A percentile compares a stretch with the other conserved stretches of the same genome.
Evolutionary conservation across 1,284 basidiomycete species (phyloP).

Genomic region (Cryptococcus amylolentus): DNA sequence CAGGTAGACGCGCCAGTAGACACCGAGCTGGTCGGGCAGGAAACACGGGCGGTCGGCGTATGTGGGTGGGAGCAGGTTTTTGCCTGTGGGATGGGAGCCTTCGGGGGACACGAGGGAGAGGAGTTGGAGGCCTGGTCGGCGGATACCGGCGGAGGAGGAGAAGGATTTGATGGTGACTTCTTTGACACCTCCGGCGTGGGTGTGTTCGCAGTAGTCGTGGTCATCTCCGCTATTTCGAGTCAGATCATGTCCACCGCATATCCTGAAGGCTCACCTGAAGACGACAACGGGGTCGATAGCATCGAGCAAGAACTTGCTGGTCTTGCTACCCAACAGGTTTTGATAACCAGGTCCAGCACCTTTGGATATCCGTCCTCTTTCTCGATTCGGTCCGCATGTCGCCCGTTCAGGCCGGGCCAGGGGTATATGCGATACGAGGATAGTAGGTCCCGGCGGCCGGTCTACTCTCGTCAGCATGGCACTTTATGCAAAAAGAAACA

Average conservation of each 20-base stretch:
- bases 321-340: constrained; percentile 69
- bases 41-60: constrained; percentile 60
- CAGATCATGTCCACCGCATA: background rate
- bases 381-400: constrained; percentile 69
- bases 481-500: background rate
- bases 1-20: constrained; percentile 61
- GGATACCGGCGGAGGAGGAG: constrained; percentile 73
- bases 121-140: constrained; percentile 76
- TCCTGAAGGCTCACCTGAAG: constrained; percentile 60
- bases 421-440: constrained; percentile 79
- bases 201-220: constrained; percentile 79
- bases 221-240: constrained; percentile 67
- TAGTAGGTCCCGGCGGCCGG: constrained; percentile 53
- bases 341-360: constrained; percentile 77
- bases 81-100: constrained; percentile 2
- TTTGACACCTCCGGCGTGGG: constrained; percentile 56
- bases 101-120: constrained; percentile 63
- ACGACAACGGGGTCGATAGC: constrained; percentile 63
- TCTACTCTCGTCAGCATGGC: constrained; percentile 18
- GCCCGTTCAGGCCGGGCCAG: constrained; percentile 67
- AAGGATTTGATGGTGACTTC: constrained; percentile 81
- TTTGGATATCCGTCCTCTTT: constrained; percentile 65
- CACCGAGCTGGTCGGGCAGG: constrained; percentile 64
- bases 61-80: constrained; percentile 33
- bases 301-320: constrained; percentile 66